phyloP scores from a whole-genome alignment of 441 rosid genomes.

The Raphanus hybrid region DNA sequence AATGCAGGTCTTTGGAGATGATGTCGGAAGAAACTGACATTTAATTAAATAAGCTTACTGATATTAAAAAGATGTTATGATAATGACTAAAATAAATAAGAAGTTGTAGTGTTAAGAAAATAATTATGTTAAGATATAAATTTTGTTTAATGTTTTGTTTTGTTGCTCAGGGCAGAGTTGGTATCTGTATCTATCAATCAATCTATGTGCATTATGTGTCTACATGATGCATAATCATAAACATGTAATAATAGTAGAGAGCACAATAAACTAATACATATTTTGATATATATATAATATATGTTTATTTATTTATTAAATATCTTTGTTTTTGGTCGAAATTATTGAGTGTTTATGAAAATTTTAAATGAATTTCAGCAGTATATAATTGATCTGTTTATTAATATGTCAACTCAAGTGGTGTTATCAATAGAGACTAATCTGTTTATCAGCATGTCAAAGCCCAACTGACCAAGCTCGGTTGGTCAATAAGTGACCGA shows the following conservation, averaged over 20 bases:
- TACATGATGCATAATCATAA: conserved; percentile 29
- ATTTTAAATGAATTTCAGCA: too few relatives aligned
- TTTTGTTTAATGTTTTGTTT: conserved; percentile 32
- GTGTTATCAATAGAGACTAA: too few relatives aligned
- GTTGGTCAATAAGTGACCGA: too few relatives aligned
- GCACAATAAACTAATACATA: conserved; percentile 32
- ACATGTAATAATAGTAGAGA: conserved; percentile 6
- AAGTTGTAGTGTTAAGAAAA: conserved; percentile 6
- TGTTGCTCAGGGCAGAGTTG: conserved; percentile 7
- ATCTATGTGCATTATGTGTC: conserved; percentile 28
- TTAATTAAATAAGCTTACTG: conserved; percentile 20
- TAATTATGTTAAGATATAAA: conserved; percentile 22
- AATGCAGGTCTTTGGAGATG: conserved; percentile 78
- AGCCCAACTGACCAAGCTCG: too few relatives aligned
- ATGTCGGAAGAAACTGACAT: conserved; percentile 43
- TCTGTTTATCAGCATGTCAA: too few relatives aligned
- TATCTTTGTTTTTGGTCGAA: too few relatives aligned
- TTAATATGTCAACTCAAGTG: too few relatives aligned
- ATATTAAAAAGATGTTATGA: conserved; percentile 14
- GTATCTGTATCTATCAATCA: conserved; percentile 27
- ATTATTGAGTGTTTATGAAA: too few relatives aligned
- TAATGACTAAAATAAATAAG: conserved; percentile 32
- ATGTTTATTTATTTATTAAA: too few relatives aligned
- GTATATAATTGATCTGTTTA: too few relatives aligned
- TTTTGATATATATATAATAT: too few relatives aligned